These are phyloP conservation scores for Metarhizium humberi DNA, from an alignment of 2,329 filamentous ascomycete genomes.

Conservation along the genomic window DNA sequence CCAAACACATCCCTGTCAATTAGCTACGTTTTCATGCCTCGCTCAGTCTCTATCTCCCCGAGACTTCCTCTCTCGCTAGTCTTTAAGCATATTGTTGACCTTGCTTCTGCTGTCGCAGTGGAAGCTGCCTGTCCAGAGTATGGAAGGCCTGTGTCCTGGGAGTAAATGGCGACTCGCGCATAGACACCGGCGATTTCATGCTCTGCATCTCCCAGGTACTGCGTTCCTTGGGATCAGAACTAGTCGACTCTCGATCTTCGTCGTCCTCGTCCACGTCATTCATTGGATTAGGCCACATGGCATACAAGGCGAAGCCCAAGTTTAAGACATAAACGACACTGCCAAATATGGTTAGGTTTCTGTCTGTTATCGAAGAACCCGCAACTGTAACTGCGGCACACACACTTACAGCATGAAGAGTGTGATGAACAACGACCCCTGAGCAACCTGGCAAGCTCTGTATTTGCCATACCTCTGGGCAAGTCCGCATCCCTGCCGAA, in stretches of 20 bases:
- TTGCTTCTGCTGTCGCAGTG: constrained; percentile 30
- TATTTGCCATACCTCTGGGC: constrained; percentile 44
- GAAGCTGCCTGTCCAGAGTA: constrained; percentile 48
- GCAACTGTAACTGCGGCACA: no score
- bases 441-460: constrained; percentile 57
- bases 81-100: neutral
- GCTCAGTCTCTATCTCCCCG: neutral
- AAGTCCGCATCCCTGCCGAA: constrained; percentile 58
- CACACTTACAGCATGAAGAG: constrained; percentile 57
- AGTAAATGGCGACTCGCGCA: constrained; percentile 41
- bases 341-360: neutral
- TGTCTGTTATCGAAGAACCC: no score
- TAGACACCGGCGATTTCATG: constrained; percentile 28
- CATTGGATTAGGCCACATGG: constrained; percentile 45
- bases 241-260: constrained; percentile 29
- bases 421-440: constrained; percentile 55
- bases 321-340: constrained; percentile 54
- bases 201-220: constrained; percentile 50
- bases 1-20: neutral
- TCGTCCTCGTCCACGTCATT: constrained; percentile 37
- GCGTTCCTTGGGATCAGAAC: constrained; percentile 28
- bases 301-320: constrained; percentile 48
- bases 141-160: constrained; percentile 61
- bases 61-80: neutral
- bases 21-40: neutral